A percentile compares a stretch with the other conserved stretches of the same genome.
phyloP scores from a whole-genome alignment of 2,329 filamentous ascomycete species.

The Colletotrichum australisinense region DNA sequence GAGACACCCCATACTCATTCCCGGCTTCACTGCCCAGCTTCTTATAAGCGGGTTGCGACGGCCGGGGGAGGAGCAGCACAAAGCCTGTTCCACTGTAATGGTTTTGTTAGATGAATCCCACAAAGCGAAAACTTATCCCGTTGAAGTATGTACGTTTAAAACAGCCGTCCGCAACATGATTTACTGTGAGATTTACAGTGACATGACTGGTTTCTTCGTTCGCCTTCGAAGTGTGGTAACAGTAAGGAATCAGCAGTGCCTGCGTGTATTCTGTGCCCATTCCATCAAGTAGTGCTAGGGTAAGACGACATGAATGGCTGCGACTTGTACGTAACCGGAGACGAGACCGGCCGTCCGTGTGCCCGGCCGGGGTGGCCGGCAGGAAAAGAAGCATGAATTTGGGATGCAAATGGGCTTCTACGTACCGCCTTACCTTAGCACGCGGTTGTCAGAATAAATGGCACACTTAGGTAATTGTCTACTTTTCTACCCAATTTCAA shows the following conservation, averaged over 20 bases:
- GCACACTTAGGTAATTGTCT: too few species aligned
- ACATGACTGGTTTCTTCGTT: neutral
- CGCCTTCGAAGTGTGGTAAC: too few species aligned
- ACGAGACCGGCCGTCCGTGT: slow-evolving; percentile 10
- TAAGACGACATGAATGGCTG: neutral
- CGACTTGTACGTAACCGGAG: slow-evolving; percentile 19
- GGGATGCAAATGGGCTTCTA: neutral
- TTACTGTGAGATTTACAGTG: too few species aligned
- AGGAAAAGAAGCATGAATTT: slow-evolving; percentile 10
- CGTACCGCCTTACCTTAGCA: too few species aligned
- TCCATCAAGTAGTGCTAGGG: neutral
- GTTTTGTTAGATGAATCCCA: slow-evolving; percentile 25
- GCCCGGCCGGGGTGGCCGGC: slow-evolving; percentile 8
- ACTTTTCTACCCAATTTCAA: too few species aligned
- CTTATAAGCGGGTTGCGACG: neutral
- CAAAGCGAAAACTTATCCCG: neutral
- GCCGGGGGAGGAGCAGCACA: slow-evolving; percentile 8
- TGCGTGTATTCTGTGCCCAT: neutral
- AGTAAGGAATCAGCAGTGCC: neutral
- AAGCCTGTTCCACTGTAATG: slow-evolving; percentile 27
- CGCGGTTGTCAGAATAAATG: too few species aligned
- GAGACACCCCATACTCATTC: neutral
- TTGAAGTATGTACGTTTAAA: neutral
- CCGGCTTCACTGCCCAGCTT: neutral
- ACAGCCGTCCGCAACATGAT: neutral